phyloP scores from a whole-genome alignment of 345 rosid genomes.

The Boechera stricta region DNA sequence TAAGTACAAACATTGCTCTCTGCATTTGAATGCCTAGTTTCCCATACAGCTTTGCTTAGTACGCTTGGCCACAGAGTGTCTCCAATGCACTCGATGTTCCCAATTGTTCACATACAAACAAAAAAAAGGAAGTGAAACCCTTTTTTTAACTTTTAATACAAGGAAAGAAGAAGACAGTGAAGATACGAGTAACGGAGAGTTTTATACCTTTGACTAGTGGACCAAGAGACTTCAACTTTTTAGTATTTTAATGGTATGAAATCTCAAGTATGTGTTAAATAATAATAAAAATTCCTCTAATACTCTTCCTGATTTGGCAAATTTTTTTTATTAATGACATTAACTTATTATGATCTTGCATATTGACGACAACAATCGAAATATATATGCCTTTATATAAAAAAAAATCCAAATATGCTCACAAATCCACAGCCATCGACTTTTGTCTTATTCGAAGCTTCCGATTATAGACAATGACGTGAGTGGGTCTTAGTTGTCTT shows the following conservation, averaged over 20 bases:
- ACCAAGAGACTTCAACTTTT: too few relatives aligned
- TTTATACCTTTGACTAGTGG: too few relatives aligned
- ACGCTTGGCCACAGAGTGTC: conserved; percentile 76
- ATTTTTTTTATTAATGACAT: too few relatives aligned
- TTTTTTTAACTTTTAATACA: too few relatives aligned
- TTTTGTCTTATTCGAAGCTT: background rate
- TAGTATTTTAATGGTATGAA: background rate
- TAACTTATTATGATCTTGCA: background rate
- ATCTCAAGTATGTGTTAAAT: background rate
- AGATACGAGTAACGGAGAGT: too few relatives aligned
- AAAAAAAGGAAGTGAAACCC: too few relatives aligned
- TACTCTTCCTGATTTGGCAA: background rate
- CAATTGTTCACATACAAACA: conserved; percentile 39
- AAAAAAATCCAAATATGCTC: background rate
- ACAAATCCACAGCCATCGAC: background rate
- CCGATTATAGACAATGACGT: background rate
- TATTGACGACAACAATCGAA: background rate
- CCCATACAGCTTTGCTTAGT: conserved; percentile 65
- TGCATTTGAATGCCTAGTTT: conserved; percentile 69
- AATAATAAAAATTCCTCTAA: background rate
- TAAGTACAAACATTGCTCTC: conserved; percentile 61
- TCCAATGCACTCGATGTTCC: conserved; percentile 85
- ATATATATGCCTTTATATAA: too few relatives aligned
- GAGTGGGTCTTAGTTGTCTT: background rate
- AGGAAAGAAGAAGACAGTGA: too few relatives aligned